phyloP scores from a whole-genome alignment of 805 yeast species.

The Candida nemodendra region DNA sequence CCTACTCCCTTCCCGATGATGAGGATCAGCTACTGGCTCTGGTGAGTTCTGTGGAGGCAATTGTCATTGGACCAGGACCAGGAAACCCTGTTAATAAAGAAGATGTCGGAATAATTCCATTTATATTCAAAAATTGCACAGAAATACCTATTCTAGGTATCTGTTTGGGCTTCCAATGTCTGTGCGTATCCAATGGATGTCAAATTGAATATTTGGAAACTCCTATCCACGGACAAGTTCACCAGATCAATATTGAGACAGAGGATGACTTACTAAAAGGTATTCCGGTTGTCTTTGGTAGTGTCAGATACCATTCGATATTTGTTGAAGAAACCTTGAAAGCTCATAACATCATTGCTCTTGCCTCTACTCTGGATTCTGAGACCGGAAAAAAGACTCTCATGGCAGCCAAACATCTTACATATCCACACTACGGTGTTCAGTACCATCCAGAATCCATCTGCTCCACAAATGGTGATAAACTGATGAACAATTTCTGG shows the following conservation, averaged over 20 bases:
- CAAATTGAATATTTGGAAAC: slow-evolving; percentile 48
- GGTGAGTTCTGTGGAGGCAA: slow-evolving; percentile 60
- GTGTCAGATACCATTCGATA: slow-evolving; percentile 89
- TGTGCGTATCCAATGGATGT: slow-evolving; percentile 63
- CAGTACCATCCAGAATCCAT: slow-evolving; percentile 98
- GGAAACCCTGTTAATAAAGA: slow-evolving; percentile 69
- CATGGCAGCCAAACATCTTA: slow-evolving; percentile 75
- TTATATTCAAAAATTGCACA: slow-evolving; percentile 41
- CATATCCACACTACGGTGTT: slow-evolving; percentile 80
- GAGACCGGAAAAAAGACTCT: slow-evolving; percentile 38
- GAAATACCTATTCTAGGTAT: slow-evolving; percentile 79
- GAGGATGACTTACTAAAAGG: slow-evolving; percentile 40
- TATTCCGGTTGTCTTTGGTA: slow-evolving; percentile 47
- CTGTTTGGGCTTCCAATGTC: slow-evolving; percentile 88
- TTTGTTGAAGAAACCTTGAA: slow-evolving; percentile 38
- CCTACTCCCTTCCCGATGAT: slow-evolving; percentile 36
- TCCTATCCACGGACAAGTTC: slow-evolving; percentile 86
- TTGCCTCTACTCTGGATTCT: slow-evolving; percentile 57
- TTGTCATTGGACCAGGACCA: slow-evolving; percentile 96
- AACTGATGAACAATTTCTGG: slow-evolving; percentile 64
- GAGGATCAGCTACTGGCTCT: slow-evolving; percentile 38
- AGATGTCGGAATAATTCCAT: slow-evolving; percentile 74
- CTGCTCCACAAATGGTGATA: slow-evolving; percentile 68
- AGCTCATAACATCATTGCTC: slow-evolving; percentile 43
- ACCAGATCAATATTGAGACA: slow-evolving; percentile 38